A percentile compares a stretch with the other conserved stretches of the same genome.
phyloP scores from a whole-genome alignment of 768 basidiomycete species.

The Termitomyces sp. region DNA sequence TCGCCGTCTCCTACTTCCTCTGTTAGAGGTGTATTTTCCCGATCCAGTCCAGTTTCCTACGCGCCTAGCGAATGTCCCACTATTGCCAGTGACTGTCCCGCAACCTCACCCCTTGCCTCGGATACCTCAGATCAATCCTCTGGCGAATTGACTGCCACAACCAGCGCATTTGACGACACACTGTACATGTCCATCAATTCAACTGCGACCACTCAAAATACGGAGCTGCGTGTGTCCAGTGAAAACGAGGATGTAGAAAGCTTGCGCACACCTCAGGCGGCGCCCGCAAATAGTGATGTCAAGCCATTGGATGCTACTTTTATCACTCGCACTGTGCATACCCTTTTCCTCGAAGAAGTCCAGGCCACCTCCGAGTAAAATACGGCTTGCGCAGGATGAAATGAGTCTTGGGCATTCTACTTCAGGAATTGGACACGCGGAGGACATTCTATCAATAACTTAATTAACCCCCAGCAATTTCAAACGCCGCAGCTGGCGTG shows the following conservation, averaged over 20 bases:
- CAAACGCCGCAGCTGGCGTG: constrained; percentile 9
- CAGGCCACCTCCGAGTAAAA: neutral
- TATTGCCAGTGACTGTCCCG: neutral
- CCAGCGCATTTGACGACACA: neutral
- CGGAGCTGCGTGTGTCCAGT: neutral
- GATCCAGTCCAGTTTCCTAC: constrained; percentile 10
- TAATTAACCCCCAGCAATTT: neutral
- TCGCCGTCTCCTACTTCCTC: constrained; percentile 16
- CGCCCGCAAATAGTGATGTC: neutral
- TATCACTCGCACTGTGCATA: neutral
- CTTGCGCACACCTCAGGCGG: neutral
- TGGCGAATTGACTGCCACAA: neutral
- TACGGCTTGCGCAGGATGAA: neutral
- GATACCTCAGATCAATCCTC: neutral
- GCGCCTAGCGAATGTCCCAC: constrained; percentile 7
- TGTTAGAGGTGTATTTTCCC: constrained; percentile 11
- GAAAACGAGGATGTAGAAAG: neutral
- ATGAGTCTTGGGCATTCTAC: neutral
- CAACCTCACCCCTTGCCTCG: neutral
- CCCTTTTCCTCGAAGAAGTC: neutral
- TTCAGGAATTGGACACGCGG: neutral
- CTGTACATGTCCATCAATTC: neutral
- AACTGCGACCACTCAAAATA: neutral
- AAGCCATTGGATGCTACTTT: too few relatives aligned
- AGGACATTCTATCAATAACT: neutral